Evolutionary conservation across 208 protist genomes (phyloP).

Genomic region (Sergeia podlipaevii): DNA sequence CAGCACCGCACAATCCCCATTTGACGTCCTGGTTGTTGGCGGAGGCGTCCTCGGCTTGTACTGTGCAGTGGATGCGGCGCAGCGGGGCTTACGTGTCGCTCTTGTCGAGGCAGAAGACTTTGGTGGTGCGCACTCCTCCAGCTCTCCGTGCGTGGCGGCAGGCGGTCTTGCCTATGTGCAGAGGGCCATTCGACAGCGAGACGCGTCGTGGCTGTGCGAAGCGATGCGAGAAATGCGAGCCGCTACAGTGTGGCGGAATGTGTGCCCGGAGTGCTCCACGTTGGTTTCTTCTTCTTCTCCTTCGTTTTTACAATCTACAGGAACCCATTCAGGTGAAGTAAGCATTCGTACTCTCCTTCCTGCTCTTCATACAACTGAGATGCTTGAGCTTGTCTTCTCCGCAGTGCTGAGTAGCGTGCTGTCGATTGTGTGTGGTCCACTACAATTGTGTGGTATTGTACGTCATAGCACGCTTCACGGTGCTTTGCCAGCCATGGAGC

Average conservation of each 20-base stretch:
- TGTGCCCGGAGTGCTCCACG: constrained; percentile 22
- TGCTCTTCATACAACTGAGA: constrained; percentile 49
- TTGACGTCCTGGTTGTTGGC: constrained; percentile 77
- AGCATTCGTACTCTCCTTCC: constrained; percentile 41
- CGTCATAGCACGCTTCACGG: constrained; percentile 6
- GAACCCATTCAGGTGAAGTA: background rate
- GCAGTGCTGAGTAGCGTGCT: constrained; percentile 43
- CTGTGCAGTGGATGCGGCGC: constrained; percentile 77
- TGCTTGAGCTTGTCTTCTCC: constrained; percentile 40
- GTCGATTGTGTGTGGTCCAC: constrained; percentile 48
- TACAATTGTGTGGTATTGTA: constrained; percentile 21
- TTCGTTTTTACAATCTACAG: background rate
- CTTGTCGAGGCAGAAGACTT: constrained; percentile 72
- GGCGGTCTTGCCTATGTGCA: constrained; percentile 72
- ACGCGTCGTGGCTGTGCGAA: constrained; percentile 40
- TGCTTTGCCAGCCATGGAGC: constrained; percentile 19
- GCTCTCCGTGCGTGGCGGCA: constrained; percentile 25
- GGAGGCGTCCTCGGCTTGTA: constrained; percentile 70
- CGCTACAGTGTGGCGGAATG: constrained; percentile 55
- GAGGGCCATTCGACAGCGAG: constrained; percentile 70
- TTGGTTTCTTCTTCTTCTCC: background rate
- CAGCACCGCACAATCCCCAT: constrained; percentile 19
- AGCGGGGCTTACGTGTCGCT: constrained; percentile 68
- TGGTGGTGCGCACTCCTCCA: constrained; percentile 28
- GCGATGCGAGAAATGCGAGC: constrained; percentile 38